Conservation (phyloP, 2,329 filamentous ascomycete species). For the Ceratocystis lukuohia region DNA sequence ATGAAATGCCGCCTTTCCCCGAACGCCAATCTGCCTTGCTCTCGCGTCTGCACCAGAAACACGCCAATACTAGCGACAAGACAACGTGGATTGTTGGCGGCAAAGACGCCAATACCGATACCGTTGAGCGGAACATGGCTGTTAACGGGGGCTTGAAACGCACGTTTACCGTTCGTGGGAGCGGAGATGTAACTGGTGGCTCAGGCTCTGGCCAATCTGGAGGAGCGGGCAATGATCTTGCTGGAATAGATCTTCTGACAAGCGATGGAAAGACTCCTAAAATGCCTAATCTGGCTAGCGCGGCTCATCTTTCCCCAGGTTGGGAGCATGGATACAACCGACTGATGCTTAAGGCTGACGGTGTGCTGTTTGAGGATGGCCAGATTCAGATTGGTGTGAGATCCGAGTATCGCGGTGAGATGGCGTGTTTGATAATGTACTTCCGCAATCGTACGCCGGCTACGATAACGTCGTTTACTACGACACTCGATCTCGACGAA, state of each 20-base stretch:
- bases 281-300: conserved; percentile 75
- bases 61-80: conserved; percentile 83
- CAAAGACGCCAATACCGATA: conserved; percentile 79
- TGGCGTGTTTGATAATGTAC: conserved; percentile 90
- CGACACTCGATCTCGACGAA: conserved; percentile 71
- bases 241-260: conserved; percentile 65
- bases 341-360: conserved; percentile 66
- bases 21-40: conserved; percentile 84
- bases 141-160: conserved; percentile 75
- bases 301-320: conserved; percentile 81
- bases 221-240: conserved; percentile 46
- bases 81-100: conserved; percentile 96
- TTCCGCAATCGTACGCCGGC: conserved; percentile 88
- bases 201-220: conserved; percentile 24
- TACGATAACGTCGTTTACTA: conserved; percentile 80
- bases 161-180: conserved; percentile 56
- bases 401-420: conserved; percentile 87
- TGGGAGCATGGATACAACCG: conserved; percentile 87
- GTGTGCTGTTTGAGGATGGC: conserved; percentile 84
- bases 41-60: conserved; percentile 87
- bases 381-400: conserved; percentile 87
- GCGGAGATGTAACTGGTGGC: conserved; percentile 30
- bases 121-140: conserved; percentile 63
- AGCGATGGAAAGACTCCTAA: conserved; percentile 46
- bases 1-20: conserved; percentile 98